Base-by-base conservation (phyloP, 2,329 filamentous ascomycete genomes). In the Calonectria honghensis region DNA sequence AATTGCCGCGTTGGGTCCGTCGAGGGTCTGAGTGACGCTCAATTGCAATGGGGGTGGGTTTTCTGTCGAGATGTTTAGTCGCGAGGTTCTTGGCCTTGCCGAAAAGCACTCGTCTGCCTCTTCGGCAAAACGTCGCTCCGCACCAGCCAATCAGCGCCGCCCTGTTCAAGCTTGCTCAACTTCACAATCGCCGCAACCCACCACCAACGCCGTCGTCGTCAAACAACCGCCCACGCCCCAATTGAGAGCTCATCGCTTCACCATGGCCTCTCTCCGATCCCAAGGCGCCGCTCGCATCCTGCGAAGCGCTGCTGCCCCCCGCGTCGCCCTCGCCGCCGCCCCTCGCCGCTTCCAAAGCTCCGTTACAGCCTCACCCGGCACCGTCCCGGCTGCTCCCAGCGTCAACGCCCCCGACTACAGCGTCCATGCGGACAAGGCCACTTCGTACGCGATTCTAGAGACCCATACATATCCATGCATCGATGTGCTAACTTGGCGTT, bases 351-450 rank as follows among this genome's bases (percentile, higher is more conserved):
- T 89, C 82, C 88, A 91, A 82, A 90, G 90, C 88, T 84, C 86
- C 75, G 81, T 89, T 74, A 86, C 88, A 54, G 84, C 88, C 50
- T 81, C 87, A 64, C 83, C 86, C 76, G 80, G 84, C 73, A 84
- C 82, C 77, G 83, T 84, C 69, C 83, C 85, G 76, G 83, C 81
- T 77, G 83, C 82, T 75, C 85, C 83, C 73, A 79, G 79, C 78
- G 89, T 88, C 79, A 75, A 76, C 54, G 95, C 97, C 84, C 95
- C 95, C 75, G 94, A 98, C 84, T 98, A 97, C 85, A 90, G 91
- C 78, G 94, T 93, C 54, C 93, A 93, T 66, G 90, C 94, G 81
- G 96, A 98, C 86, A 96, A 96, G 87, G 94, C 94, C 77, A 97
- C 95, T 78, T 98, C 96, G 96, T 98, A 91, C 80, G 85, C 73